Conservation (phyloP, 176 grass and related monocot species). For the Triticum monococcum region DNA sequence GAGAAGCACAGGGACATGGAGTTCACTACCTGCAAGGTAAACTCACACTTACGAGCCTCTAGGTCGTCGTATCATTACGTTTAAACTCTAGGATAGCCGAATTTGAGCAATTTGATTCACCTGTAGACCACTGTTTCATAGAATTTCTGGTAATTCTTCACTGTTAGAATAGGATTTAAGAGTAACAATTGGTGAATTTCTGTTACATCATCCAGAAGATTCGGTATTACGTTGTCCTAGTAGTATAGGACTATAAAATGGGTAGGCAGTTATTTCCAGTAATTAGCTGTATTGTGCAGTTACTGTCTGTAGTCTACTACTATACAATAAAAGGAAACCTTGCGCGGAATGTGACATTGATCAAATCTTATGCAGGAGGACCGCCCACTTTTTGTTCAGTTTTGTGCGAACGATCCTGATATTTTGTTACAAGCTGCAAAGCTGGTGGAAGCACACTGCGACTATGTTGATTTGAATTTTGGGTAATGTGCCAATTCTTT, state of each 20-base stretch:
- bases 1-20: conserved; percentile 94
- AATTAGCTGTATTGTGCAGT: not conserved
- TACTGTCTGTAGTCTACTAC: not conserved
- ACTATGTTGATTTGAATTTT: conserved; percentile 97
- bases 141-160: not conserved
- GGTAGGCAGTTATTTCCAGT: not conserved
- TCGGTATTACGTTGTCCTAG: not conserved
- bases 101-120: not conserved
- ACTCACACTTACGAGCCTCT: not conserved
- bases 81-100: conserved; percentile 4
- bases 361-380: conserved; percentile 65
- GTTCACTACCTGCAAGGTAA: conserved; percentile 90
- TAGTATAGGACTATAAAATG: not conserved
- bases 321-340: not conserved
- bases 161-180: not conserved
- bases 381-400: conserved; percentile 93
- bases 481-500: conserved; percentile 52
- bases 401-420: conserved; percentile 96
- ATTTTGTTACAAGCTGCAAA: conserved; percentile 90
- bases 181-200: not conserved
- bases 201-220: not conserved
- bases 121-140: not conserved
- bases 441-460: conserved; percentile 74
- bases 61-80: not conserved
- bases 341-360: not conserved